A percentile compares a stretch with the other conserved stretches of the same genome.
These are phyloP conservation scores for Leptographium lundbergii DNA, from an alignment of 2,329 filamentous ascomycete genomes.

Conservation along the genomic window DNA sequence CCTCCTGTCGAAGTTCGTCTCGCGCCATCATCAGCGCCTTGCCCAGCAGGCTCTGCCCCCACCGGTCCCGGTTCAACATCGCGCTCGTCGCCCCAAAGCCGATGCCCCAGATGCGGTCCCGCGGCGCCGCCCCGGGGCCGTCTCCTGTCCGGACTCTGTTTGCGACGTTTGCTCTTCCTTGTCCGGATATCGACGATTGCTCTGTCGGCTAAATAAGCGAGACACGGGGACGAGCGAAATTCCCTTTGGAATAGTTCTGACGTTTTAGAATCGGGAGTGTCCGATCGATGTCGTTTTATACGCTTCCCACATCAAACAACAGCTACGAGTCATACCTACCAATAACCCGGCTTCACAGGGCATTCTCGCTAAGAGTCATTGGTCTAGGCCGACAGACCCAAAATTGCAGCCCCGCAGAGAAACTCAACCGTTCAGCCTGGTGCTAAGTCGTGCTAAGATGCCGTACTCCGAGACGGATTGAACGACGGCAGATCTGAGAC, in stretches of 20 bases:
- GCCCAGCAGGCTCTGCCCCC: slow-evolving; percentile 55
- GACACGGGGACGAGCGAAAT: background rate
- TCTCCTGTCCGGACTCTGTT: background rate
- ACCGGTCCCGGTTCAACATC: slow-evolving; percentile 29
- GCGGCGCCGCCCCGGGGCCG: slow-evolving; percentile 31
- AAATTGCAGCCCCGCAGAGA: too few relatives aligned
- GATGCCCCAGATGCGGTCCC: slow-evolving; percentile 53
- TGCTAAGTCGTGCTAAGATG: too few relatives aligned
- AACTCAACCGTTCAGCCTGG: too few relatives aligned
- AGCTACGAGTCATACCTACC: background rate
- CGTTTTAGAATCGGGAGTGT: background rate
- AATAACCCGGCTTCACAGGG: background rate
- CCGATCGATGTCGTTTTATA: too few relatives aligned
- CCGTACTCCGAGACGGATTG: too few relatives aligned
- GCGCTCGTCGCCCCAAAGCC: slow-evolving; percentile 43
- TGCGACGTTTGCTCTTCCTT: background rate
- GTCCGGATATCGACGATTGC: too few relatives aligned
- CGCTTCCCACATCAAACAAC: too few relatives aligned
- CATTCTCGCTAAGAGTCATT: background rate
- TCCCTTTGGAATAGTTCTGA: background rate
- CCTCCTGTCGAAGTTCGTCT: slow-evolving; percentile 32
- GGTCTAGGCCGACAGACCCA: background rate
- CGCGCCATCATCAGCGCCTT: slow-evolving; percentile 47
- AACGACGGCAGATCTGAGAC: background rate
- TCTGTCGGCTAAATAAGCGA: too few relatives aligned